phyloP scores from a whole-genome alignment of 1,284 basidiomycete genomes.

The Ceratobasidium sp. region DNA sequence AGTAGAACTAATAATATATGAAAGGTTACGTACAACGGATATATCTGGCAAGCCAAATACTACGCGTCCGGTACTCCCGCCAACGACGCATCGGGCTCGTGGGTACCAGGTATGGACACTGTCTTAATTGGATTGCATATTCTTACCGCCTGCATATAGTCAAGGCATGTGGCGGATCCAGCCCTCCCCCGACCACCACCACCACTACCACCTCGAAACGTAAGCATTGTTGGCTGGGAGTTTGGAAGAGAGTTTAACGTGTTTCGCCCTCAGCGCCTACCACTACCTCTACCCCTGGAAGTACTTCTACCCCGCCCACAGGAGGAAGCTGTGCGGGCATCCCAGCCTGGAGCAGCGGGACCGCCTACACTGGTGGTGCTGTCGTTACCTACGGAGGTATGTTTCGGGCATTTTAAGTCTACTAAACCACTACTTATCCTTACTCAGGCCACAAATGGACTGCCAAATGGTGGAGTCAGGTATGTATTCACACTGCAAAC shows the following conservation, averaged over 20 bases:
- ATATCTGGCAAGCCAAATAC: constrained; percentile 72
- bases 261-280: constrained; percentile 48
- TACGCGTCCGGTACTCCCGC: constrained; percentile 64
- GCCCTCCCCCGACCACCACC: constrained; percentile 22
- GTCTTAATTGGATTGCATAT: neutral
- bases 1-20: neutral
- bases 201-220: constrained; percentile 42
- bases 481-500: neutral
- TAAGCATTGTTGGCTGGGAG: neutral
- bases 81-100: constrained; percentile 67
- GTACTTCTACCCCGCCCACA: constrained; percentile 51
- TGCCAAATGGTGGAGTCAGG: constrained; percentile 68
- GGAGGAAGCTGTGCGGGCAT: constrained; percentile 66
- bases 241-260: neutral
- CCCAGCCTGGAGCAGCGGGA: constrained; percentile 65
- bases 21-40: constrained; percentile 58
- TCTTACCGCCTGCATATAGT: constrained; percentile 58
- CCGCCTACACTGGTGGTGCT: constrained; percentile 66
- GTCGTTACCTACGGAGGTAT: constrained; percentile 57
- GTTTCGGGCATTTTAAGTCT: constrained; percentile 17
- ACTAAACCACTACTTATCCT: constrained; percentile 43
- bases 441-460: constrained; percentile 70
- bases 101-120: constrained; percentile 69
- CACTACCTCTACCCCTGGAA: constrained; percentile 36
- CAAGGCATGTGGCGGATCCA: constrained; percentile 66